Evolutionary conservation across 345 rosid species (phyloP).

Genomic region (Citrus cavaleriei): DNA sequence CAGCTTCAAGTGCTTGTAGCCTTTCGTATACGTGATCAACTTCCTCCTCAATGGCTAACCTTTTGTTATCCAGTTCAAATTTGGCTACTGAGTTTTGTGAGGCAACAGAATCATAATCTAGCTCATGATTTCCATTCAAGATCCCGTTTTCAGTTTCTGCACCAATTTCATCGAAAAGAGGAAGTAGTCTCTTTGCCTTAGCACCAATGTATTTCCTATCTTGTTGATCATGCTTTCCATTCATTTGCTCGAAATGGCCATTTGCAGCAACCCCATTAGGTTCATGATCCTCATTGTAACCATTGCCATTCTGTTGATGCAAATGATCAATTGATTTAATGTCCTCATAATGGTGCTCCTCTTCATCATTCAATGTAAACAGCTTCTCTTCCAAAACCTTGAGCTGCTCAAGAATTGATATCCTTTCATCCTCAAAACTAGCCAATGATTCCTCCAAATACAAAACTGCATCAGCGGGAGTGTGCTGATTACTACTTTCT

Average conservation of each 20-base stretch:
- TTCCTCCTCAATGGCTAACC: constrained; percentile 57
- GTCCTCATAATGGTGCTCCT: constrained; percentile 48
- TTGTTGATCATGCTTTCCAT: constrained; percentile 40
- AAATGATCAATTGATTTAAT: constrained; percentile 33
- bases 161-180: constrained; percentile 69
- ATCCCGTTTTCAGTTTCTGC: constrained; percentile 48
- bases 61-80: constrained; percentile 31
- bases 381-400: constrained; percentile 88
- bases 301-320: constrained; percentile 41
- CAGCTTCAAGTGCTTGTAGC: constrained; percentile 86
- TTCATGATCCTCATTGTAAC: constrained; percentile 25
- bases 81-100: constrained; percentile 21
- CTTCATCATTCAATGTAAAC: constrained; percentile 47
- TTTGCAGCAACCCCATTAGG: constrained; percentile 44
- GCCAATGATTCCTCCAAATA: constrained; percentile 74
- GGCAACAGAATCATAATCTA: constrained; percentile 26
- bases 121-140: constrained; percentile 28
- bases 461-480: constrained; percentile 69
- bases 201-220: constrained; percentile 30
- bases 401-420: constrained; percentile 81
- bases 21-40: constrained; percentile 84
- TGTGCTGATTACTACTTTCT: constrained; percentile 37
- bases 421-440: constrained; percentile 79
- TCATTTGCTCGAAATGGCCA: constrained; percentile 53
- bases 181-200: constrained; percentile 86